Conservation (phyloP, 805 yeast genomes). For the Yarrowia hollandica region DNA sequence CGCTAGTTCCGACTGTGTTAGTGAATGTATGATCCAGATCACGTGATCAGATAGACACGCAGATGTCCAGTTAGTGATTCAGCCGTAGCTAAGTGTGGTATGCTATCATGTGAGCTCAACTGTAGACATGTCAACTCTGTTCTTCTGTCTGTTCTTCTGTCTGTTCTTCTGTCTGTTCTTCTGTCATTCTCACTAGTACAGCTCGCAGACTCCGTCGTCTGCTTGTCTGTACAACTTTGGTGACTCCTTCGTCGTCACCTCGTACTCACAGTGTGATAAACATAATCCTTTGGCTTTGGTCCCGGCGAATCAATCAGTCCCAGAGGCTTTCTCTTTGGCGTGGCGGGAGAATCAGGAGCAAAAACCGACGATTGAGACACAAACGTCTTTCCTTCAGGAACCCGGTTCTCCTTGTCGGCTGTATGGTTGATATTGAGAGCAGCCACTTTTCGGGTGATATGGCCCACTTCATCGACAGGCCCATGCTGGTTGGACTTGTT, state of each 20-base stretch:
- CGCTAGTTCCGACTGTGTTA: conserved; percentile 22
- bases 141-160: too few species aligned
- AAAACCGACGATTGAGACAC: background rate
- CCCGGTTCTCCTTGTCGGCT: conserved; percentile 13
- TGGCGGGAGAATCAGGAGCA: background rate
- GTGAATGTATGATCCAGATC: too few species aligned
- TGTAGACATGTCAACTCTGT: too few species aligned
- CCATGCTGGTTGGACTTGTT: background rate
- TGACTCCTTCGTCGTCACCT: too few species aligned
- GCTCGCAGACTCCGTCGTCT: too few species aligned
- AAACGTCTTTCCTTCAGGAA: background rate
- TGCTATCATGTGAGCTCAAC: too few species aligned
- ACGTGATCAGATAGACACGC: too few species aligned
- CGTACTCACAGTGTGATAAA: conserved; percentile 17
- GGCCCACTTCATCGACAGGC: background rate
- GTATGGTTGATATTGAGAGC: conserved; percentile 2
- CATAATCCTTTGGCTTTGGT: conserved; percentile 11
- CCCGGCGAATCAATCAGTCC: conserved; percentile 18
- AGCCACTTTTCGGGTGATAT: conserved; percentile 10
- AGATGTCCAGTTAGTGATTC: too few species aligned
- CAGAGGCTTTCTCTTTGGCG: background rate
- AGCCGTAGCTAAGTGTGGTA: too few species aligned
- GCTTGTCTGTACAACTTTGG: too few species aligned
- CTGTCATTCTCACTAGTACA: too few species aligned
- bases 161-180: too few species aligned